Percentiles rank a stretch among this genome's conserved stretches.
Evolutionary conservation across 2,329 filamentous ascomycete species (phyloP).

Genomic region (Cladophialophora psammophila): DNA sequence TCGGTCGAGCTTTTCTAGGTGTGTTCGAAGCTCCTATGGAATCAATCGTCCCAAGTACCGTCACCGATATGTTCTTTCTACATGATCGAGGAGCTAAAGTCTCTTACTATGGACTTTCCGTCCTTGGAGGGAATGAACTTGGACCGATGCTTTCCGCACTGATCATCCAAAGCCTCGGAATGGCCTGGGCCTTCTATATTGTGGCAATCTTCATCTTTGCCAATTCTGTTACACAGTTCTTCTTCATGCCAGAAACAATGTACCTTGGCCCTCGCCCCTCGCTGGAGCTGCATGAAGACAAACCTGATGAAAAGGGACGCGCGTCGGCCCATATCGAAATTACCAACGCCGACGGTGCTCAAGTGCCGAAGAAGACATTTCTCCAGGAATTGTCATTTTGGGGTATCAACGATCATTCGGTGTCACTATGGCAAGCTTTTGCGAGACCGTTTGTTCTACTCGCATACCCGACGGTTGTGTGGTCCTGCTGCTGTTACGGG

Average conservation of each 20-base stretch:
- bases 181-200: constrained; percentile 46
- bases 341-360: neutral
- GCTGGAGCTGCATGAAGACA: neutral
- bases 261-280: constrained; percentile 45
- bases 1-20: constrained; percentile 51
- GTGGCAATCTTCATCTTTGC: constrained; percentile 58
- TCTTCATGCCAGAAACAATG: constrained; percentile 64
- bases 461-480: constrained; percentile 17
- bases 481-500: constrained; percentile 15
- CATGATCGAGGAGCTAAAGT: constrained; percentile 58
- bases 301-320: neutral
- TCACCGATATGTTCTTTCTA: constrained; percentile 65
- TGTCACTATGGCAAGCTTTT: constrained; percentile 7
- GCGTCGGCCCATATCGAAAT: constrained; percentile 1
- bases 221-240: constrained; percentile 57
- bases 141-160: constrained; percentile 19
- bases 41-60: constrained; percentile 51
- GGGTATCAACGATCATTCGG: neutral
- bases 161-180: constrained; percentile 14
- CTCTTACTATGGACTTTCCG: constrained; percentile 15
- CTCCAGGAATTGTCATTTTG: constrained; percentile 3
- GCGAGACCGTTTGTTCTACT: constrained; percentile 9
- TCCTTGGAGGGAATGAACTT: constrained; percentile 19
- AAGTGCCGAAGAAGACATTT: constrained; percentile 5
- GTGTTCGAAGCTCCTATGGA: constrained; percentile 58